Percentiles rank a stretch among this genome's conserved stretches.
Conservation (phyloP, 1,284 basidiomycete species). For the Apiotrichum domesticum region DNA sequence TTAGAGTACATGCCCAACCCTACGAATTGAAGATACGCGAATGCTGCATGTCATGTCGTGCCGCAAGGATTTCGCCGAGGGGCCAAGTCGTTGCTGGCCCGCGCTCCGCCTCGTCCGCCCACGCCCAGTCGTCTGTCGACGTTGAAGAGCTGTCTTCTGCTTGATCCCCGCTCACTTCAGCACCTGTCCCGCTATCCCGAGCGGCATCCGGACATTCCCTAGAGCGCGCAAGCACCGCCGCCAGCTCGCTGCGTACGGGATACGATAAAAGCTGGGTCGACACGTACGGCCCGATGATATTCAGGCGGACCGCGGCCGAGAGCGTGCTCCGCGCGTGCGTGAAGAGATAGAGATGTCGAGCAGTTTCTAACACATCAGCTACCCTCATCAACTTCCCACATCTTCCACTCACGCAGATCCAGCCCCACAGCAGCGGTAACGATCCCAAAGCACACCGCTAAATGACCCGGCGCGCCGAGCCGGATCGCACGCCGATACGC, state of each 20-base stretch:
- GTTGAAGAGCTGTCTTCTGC: not conserved
- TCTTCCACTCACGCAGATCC: constrained; percentile 56
- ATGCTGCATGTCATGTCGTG: constrained; percentile 88
- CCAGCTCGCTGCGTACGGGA: constrained; percentile 53
- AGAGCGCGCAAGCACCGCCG: constrained; percentile 13
- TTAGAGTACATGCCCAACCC: not conserved
- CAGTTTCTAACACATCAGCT: constrained; percentile 53
- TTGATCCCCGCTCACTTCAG: not conserved
- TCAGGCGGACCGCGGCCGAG: constrained; percentile 85
- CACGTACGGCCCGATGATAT: constrained; percentile 85
- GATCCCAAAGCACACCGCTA: constrained; percentile 84
- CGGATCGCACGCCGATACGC: constrained; percentile 63
- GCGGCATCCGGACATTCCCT: not conserved
- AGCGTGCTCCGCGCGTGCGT: constrained; percentile 83
- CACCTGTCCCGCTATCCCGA: not conserved
- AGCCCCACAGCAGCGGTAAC: constrained; percentile 72
- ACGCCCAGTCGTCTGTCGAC: constrained; percentile 31
- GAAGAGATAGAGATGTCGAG: constrained; percentile 80
- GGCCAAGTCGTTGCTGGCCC: constrained; percentile 88
- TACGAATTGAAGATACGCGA: constrained; percentile 84
- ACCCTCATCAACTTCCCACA: not conserved
- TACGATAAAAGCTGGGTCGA: constrained; percentile 82
- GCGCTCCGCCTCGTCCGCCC: constrained; percentile 33
- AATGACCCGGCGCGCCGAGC: constrained; percentile 66
- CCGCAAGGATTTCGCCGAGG: constrained; percentile 84